Evolutionary conservation across 306 rosid genomes (phyloP), one percentile per base, ranked within the genome.

Genomic region (Lathyrus sativus): DNA sequence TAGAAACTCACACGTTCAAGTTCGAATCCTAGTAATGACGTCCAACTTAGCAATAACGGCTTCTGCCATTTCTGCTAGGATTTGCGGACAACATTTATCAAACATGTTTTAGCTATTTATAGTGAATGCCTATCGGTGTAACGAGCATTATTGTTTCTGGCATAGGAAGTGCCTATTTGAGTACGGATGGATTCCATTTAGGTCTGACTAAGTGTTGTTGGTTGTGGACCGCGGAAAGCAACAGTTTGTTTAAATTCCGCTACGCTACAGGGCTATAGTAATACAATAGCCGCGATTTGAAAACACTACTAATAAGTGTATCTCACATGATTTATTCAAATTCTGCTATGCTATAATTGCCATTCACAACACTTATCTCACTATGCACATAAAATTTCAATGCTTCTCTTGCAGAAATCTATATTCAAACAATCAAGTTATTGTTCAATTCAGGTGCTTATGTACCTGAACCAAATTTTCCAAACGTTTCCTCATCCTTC

Each of bases 401-500:
- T 14, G 29, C 50, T 51, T n/a, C 56, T 2, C 17, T 7, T 50
- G 38, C 12, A 11, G 33, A 33, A 61, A 19, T 53, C 15, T n/a
- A 53, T 29, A 28, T 49, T 33, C 46, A 17, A 45, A 67, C 31
- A 22, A 43, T 71, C 46, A 44, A 69, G 18, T 29, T 49, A 50
- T 24, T 24, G 60, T 42, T 13, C 17, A 17, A n/a, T 22, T 51
- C 15, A 19, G 35, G 45, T 70, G 60, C 22, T 65, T 73, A n/a
- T 43, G 53, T 79, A 88, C 93, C 93, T 88, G 72, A 29, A 82
- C 95, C 62, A 93, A 77, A 68, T 75, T 78, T 60, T 90, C 87
- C 79, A 88, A 57, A 46, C 86, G 85, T 66, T 82, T 88, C 75
- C 97, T 88, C 91, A 93, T 88, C 82, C 87, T 83, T 86, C 91